phyloP scores from a whole-genome alignment of 2,329 filamentous ascomycete genomes.

The Trichophyton verrucosum region DNA sequence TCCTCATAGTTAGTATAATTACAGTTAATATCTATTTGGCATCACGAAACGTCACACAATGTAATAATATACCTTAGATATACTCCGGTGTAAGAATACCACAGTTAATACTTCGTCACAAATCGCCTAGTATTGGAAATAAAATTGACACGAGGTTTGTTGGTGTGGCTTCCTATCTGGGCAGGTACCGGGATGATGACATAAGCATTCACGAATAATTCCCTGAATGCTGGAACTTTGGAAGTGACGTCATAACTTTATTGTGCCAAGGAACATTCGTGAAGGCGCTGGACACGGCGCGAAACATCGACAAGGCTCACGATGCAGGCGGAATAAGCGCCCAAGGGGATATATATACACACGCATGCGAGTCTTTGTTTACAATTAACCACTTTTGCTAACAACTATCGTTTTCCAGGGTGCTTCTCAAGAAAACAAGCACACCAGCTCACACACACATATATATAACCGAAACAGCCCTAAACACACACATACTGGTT shows the following conservation, averaged over 20 bases:
- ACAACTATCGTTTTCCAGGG: neutral
- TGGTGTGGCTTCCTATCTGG: neutral
- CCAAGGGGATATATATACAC: neutral
- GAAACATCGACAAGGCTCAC: neutral
- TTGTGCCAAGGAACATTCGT: neutral
- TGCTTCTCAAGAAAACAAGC: neutral
- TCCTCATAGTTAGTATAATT: too few relatives aligned
- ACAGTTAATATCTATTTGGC: too few relatives aligned
- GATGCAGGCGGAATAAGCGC: neutral
- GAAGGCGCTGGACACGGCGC: neutral
- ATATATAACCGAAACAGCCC: neutral
- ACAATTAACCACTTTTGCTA: neutral
- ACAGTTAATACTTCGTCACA: too few relatives aligned
- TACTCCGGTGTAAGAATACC: too few relatives aligned
- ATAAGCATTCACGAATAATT: too few relatives aligned
- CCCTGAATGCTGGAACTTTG: too few relatives aligned
- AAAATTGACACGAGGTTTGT: too few relatives aligned
- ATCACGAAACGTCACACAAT: too few relatives aligned
- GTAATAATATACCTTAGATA: too few relatives aligned
- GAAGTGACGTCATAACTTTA: neutral
- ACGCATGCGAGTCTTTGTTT: neutral
- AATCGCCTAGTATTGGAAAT: too few relatives aligned
- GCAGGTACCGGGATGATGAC: too few relatives aligned
- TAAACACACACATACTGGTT: neutral
- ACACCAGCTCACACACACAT: neutral